Evolutionary conservation across 2,329 filamentous ascomycete species (phyloP).

Genomic region (Botryotinia calthae): DNA sequence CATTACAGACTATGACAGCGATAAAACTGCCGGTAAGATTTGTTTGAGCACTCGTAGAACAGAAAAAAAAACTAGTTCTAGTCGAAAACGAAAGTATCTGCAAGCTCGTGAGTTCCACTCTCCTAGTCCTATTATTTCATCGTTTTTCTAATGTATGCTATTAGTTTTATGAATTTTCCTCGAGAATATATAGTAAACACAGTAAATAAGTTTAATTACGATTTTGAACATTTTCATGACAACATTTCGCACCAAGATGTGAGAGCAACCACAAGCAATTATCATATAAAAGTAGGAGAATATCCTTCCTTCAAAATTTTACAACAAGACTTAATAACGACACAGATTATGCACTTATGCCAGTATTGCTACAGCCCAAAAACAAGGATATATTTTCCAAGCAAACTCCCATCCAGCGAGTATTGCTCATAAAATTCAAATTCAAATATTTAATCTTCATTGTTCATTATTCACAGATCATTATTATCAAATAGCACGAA

Average conservation of each 20-base stretch:
- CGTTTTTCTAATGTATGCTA: accelerated
- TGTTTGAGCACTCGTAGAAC: not conserved
- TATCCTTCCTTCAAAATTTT: not conserved
- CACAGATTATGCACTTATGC: too few relatives aligned
- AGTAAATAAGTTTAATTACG: accelerated
- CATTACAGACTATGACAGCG: not conserved
- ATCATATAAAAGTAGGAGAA: not conserved
- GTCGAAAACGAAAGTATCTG: not conserved
- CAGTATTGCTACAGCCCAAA: too few relatives aligned
- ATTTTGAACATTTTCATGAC: not conserved
- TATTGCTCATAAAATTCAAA: not conserved
- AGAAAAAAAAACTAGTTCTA: not conserved
- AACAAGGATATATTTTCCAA: too few relatives aligned
- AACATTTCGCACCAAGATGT: accelerated
- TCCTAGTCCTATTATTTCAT: accelerated
- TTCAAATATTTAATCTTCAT: accelerated
- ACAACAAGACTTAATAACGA: not conserved
- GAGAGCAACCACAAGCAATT: accelerated
- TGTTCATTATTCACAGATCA: too few relatives aligned
- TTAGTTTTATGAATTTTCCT: not conserved
- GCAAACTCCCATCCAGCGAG: not conserved
- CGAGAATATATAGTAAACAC: not conserved
- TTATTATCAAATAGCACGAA: not conserved
- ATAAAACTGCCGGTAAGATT: accelerated
- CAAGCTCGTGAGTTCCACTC: not conserved